Conservation (phyloP, 495 filamentous ascomycete genomes). For the Podospora bellae-mahoneyi region DNA sequence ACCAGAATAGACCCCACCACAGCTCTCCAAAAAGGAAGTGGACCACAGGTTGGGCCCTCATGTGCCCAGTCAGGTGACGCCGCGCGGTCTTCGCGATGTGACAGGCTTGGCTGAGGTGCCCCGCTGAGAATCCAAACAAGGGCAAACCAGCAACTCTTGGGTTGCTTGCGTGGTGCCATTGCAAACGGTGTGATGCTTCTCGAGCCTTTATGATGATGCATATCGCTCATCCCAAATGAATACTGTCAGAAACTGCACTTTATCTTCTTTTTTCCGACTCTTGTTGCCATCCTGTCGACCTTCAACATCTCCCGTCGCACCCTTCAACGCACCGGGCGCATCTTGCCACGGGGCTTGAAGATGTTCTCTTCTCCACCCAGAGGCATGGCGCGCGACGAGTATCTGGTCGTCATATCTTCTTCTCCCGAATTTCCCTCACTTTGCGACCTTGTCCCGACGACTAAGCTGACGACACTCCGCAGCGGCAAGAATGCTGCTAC, state of each 20-base stretch:
- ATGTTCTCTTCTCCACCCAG: constrained; percentile 43
- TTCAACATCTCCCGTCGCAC: constrained; percentile 1
- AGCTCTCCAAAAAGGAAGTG: not conserved
- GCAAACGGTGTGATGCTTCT: not conserved
- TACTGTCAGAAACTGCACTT: not conserved
- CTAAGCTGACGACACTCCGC: constrained; percentile 27
- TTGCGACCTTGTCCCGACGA: constrained; percentile 36
- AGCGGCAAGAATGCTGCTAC: constrained; percentile 35
- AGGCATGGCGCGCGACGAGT: constrained; percentile 23
- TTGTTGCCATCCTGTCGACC: constrained; percentile 13
- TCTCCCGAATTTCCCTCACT: constrained; percentile 47
- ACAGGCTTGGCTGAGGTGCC: not conserved
- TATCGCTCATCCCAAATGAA: not conserved
- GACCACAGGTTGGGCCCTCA: not conserved
- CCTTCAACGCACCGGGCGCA: constrained; percentile 42
- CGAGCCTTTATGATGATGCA: not conserved
- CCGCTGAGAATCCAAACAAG: constrained; percentile 1
- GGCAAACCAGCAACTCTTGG: too few relatives aligned
- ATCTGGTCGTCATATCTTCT: constrained; percentile 41
- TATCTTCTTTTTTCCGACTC: not conserved
- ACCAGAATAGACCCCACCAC: constrained; percentile 15
- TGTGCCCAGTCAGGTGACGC: constrained; percentile 27
- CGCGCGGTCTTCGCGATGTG: constrained; percentile 23
- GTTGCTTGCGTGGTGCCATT: not conserved
- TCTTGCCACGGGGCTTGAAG: constrained; percentile 15